Base-by-base conservation (phyloP, 768 basidiomycete genomes). In the Trametes villosa region DNA sequence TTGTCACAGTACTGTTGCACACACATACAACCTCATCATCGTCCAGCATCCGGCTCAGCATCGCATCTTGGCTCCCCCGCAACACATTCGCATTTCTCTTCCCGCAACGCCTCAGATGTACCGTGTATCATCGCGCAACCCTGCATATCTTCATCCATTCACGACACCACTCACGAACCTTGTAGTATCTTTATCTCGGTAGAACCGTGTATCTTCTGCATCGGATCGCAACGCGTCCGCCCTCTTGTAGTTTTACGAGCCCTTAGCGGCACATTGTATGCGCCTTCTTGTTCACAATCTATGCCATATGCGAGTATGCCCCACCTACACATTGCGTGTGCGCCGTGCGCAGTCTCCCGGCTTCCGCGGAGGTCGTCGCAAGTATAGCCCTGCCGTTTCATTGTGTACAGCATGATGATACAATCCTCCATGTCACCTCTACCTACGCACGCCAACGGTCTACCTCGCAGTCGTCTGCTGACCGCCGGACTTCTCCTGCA, bases 391-490 rank as follows among this genome's bases (percentile, higher is more conserved):
- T n/a, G n/a, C n/a, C n/a, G n/a, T n/a, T n/a, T n/a, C 42, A 44
- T 3, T 44, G 42, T 44, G 42, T 20, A 38, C 36, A 38, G n/a
- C n/a, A n/a, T n/a, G n/a, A n/a, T n/a, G n/a, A n/a, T n/a, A n/a
- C n/a, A n/a, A n/a, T n/a, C n/a, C n/a, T n/a, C n/a, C n/a, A n/a
- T n/a, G n/a, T n/a, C n/a, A n/a, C n/a, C n/a, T n/a, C n/a, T n/a
- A n/a, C n/a, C n/a, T n/a, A n/a, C n/a, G n/a, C 36, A 38, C 36
- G 36, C 36, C n/a, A 12, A 18, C 36, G 17, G 30, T 26, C 56
- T 66, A 82, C 29, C 80, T 75, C 4, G 88, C 89, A 17, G 86
- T 88, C 12, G 86, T 87, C 70, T 87, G 87, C 62, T 81, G 81
- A 9, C 81, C 83, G 9, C 78, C 83, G 6, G 77, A 72, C 71